Evolutionary conservation across 306 rosid genomes (phyloP), one percentile per base, ranked within the genome.

Genomic region (Citrullus mucosospermus): DNA sequence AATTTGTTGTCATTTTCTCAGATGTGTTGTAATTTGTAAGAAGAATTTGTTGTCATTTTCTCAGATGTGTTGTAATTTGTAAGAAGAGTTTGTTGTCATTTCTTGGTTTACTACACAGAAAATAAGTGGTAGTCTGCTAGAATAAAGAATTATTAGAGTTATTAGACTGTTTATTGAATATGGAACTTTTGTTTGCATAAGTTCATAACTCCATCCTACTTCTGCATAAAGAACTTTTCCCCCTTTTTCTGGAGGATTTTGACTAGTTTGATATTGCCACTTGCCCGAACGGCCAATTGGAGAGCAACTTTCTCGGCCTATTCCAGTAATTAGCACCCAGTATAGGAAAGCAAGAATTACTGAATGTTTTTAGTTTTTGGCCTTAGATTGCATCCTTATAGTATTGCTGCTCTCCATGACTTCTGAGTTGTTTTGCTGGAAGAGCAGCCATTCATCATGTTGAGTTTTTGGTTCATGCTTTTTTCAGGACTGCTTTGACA

Each of bases 401-500:
- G 77, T 73, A 50, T 73, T 73, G 77, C 77, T 73, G 77, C 77
- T 48, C 77, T 73, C 43, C 43, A 51, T 73, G 57, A 25, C 9
- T 73, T 73, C 77, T 51, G 8, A 51, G 43, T 44, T 77, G 41
- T 78, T 78, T 78, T 62, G 28, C 58, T 48, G 65, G 81, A 69
- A 44, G 73, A 77, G 83, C 75, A 80, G 80, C 78, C 77, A 66
- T 80, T 75, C 80, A 72, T 83, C 81, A 77, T 79, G 84, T 86
- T 88, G 83, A 83, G 91, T 76, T 82, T 87, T 87, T 83, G 82
- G 85, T 81, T 88, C 83, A 83, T 88, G 81, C 87, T 71, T 83
- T 86, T 88, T 89, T 85, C 90, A 83, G 94, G 87, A 85, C 86
- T 85, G 81, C 80, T 83, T 88, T 94, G 88, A 92, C 91, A 87